These are phyloP conservation scores for Boletus coccyginus DNA, from an alignment of 768 basidiomycete genomes.

Conservation along the genomic window DNA sequence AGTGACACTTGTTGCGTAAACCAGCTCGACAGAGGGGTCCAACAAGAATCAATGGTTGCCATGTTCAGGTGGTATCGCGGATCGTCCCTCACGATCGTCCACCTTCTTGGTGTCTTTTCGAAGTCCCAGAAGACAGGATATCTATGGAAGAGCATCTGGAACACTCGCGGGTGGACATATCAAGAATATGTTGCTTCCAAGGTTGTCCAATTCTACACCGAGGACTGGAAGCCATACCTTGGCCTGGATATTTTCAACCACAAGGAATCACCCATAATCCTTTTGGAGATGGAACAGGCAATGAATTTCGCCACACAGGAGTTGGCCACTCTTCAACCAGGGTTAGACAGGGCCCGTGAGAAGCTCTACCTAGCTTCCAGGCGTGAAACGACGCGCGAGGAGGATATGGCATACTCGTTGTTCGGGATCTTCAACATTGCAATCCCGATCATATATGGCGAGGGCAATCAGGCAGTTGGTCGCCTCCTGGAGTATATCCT, in stretches of 20 bases:
- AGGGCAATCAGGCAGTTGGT: conserved; percentile 3
- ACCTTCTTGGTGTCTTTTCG: conserved; percentile 3
- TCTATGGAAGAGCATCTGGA: conserved; percentile 3
- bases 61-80: conserved; percentile 14
- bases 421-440: conserved; percentile 7
- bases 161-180: conserved; percentile 10
- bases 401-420: conserved; percentile 10
- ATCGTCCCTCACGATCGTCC: conserved; percentile 1
- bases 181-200: conserved; percentile 9
- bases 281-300: background rate
- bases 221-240: conserved; percentile 11
- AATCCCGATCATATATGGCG: conserved; percentile 6
- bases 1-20: conserved; percentile 11
- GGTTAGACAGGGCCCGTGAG: conserved; percentile 4
- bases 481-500: conserved; percentile 8
- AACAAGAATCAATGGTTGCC: conserved; percentile 6
- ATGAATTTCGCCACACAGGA: background rate
- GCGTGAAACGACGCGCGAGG: background rate
- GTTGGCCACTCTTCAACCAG: background rate
- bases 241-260: background rate
- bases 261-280: background rate
- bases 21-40: background rate
- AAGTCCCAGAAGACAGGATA: background rate
- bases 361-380: conserved; percentile 6
- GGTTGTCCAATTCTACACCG: conserved; percentile 6